Evolutionary conservation across 2,329 filamentous ascomycete genomes (phyloP).

Genomic region (Tolypocladium capitatum): DNA sequence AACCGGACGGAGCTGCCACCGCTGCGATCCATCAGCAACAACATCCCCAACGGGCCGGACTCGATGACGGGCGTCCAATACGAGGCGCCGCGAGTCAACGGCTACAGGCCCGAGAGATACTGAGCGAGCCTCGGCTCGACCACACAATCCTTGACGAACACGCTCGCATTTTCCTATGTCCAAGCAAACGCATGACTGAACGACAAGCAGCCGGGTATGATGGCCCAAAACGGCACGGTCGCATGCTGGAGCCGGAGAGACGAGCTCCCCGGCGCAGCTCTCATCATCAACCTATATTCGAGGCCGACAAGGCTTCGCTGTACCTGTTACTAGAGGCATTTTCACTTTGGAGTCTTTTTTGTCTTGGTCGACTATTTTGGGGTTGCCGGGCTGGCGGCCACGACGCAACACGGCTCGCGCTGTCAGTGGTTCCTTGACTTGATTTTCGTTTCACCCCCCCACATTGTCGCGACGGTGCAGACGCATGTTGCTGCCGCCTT

Average conservation of each 20-base stretch:
- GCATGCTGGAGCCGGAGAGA: not conserved
- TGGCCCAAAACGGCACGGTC: not conserved
- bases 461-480: not conserved
- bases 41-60: conserved; percentile 33
- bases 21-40: conserved; percentile 36
- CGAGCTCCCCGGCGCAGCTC: not conserved
- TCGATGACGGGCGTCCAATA: conserved; percentile 57
- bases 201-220: conserved; percentile 5
- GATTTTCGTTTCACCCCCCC: not conserved
- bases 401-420: not conserved
- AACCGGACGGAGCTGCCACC: conserved; percentile 41
- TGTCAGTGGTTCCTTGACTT: not conserved
- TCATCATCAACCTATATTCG: not conserved
- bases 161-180: conserved; percentile 1
- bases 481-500: not conserved
- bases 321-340: conserved; percentile 8
- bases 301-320: conserved; percentile 4
- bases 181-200: conserved; percentile 5
- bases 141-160: not conserved
- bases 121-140: conserved; percentile 5
- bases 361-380: not conserved
- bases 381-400: not conserved
- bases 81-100: conserved; percentile 33
- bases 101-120: conserved; percentile 30
- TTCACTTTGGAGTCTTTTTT: not conserved